Conservation (phyloP, 305 asterid species). For the Salvia sclarea region DNA sequence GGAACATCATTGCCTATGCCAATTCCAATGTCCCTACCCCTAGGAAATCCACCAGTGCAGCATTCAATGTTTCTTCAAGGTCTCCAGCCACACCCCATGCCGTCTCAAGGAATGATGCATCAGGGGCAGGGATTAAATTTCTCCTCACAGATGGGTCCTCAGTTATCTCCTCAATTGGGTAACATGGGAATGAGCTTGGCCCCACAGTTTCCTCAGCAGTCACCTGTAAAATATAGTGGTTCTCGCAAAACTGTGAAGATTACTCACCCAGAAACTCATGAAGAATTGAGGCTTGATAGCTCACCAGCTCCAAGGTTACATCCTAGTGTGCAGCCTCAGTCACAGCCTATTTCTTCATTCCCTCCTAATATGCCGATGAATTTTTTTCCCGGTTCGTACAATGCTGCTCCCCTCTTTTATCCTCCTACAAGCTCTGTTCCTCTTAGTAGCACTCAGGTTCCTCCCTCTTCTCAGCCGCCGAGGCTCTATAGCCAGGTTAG, state of each 20-base stretch:
- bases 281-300: conserved; percentile 75
- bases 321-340: conserved; percentile 62
- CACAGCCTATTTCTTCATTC: conserved; percentile 58
- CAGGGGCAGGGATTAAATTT: conserved; percentile 68
- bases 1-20: conserved; percentile 59
- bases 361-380: conserved; percentile 55
- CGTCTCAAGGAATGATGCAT: conserved; percentile 77
- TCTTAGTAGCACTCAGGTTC: conserved; percentile 43
- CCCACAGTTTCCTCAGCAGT: conserved; percentile 67
- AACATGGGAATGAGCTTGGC: conserved; percentile 63
- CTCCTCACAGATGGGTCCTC: conserved; percentile 70
- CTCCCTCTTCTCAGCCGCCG: conserved; percentile 56
- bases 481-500: conserved; percentile 67
- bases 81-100: conserved; percentile 73
- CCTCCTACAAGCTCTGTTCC: conserved; percentile 58
- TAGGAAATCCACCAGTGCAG: conserved; percentile 65
- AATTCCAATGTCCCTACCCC: conserved; percentile 54
- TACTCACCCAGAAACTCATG: conserved; percentile 87
- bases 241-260: conserved; percentile 76
- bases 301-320: conserved; percentile 61
- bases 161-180: conserved; percentile 64
- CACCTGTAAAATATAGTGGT: conserved; percentile 48
- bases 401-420: conserved; percentile 43
- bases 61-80: conserved; percentile 68
- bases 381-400: conserved; percentile 54